Base-by-base conservation (phyloP, 2,329 filamentous ascomycete species). In the Allantophomopsis lycopodina region DNA sequence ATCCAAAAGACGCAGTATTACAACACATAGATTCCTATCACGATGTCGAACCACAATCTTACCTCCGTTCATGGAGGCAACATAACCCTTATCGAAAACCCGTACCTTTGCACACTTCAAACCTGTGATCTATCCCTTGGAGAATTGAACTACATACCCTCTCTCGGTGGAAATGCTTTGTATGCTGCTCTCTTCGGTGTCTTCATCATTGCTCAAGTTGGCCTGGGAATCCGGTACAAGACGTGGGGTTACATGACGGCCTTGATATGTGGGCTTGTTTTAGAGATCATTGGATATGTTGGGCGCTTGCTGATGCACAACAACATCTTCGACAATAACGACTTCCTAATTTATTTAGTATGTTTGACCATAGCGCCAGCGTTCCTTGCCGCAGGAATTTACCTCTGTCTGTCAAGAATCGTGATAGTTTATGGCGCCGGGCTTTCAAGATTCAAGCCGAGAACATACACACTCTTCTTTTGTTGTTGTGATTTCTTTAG, bases 391-490 rank as follows among this genome's bases (percentile, higher is more conserved):
- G 73, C 69, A 0, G 67, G 63, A 16, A 64, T 77, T 48, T 76
- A 76, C 51, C 56, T 76, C 21, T 69, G 64, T 2, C 60, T 76
- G n/a, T 71, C 70, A 35, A 67, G 73, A 40, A 61, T 75, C 44
- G 66, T 74, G 39, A 50, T 71, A n/a, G 60, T 61, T 37, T 68
- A 73, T 36, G 71, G 71, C 3, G 52, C 56, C 1, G 53, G 64
- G 37, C 54, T 63, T 44, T 67, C 65, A 16, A 55, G 59, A 12
- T 53, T 69, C 35, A 58, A 57, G 23, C 63, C 66, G 3, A 54
- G 55, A 5, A 52, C 61, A 39, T 75, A 74, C 53, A 71, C 72
- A n/a, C 69, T 65, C 56, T 66, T 76, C 43, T 79, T 79, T 56
- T 70, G 78, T 44, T 50, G 58, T 10, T 72, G 69, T 48, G 74